A percentile compares a stretch with the other conserved stretches of the same genome.
Conservation (phyloP, 345 rosid species). For the Boechera divaricarpa region DNA sequence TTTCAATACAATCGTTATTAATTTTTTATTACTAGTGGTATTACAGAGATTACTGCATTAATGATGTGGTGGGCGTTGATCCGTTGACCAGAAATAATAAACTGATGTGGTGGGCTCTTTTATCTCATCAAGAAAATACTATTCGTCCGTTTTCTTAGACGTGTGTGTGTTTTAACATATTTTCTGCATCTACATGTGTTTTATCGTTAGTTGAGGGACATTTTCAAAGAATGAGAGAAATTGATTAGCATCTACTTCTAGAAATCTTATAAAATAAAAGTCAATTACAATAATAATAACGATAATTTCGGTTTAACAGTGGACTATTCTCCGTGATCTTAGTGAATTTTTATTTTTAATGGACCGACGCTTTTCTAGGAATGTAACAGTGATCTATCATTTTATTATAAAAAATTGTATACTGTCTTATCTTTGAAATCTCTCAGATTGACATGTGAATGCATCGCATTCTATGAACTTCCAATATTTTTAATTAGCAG, state of each 20-base stretch:
- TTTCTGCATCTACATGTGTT: background rate
- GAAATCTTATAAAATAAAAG: too few relatives aligned
- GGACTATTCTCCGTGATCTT: background rate
- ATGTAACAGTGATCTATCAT: too few relatives aligned
- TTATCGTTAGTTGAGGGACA: background rate
- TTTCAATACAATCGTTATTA: background rate
- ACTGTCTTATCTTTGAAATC: too few relatives aligned
- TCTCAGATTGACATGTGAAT: too few relatives aligned
- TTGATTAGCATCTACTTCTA: background rate
- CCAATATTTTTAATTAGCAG: too few relatives aligned
- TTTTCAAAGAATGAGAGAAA: background rate
- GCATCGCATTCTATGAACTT: too few relatives aligned
- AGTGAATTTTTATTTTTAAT: too few relatives aligned
- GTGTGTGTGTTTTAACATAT: background rate
- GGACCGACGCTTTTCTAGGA: too few relatives aligned
- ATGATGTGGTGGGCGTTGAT: slow-evolving; percentile 17
- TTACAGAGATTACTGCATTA: slow-evolving; percentile 2
- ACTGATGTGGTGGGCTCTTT: slow-evolving; percentile 5
- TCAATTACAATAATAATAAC: too few relatives aligned
- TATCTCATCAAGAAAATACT: background rate
- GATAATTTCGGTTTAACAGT: too few relatives aligned
- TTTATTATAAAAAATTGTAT: too few relatives aligned
- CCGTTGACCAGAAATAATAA: slow-evolving; percentile 8
- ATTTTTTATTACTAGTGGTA: background rate
- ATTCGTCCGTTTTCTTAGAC: slow-evolving; percentile 19